phyloP scores from a whole-genome alignment of 768 basidiomycete species.

The Mrakia frigida region DNA sequence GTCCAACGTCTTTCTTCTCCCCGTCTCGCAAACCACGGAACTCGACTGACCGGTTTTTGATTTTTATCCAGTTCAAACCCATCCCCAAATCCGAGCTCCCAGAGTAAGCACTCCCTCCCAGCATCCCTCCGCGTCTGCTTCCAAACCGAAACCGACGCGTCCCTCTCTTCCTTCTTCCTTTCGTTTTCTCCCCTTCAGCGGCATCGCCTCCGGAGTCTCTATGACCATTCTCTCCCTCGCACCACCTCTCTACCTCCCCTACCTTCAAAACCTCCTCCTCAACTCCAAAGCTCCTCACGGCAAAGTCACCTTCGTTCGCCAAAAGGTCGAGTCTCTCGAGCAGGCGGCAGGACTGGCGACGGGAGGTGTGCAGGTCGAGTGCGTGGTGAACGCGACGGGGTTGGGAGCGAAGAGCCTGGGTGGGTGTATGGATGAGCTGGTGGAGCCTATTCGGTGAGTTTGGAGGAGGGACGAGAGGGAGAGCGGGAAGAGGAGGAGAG shows the following conservation, averaged over 20 bases:
- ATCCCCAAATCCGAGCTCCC: conserved; percentile 17
- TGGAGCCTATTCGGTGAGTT: conserved; percentile 26
- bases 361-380: background rate
- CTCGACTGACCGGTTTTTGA: background rate
- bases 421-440: conserved; percentile 19
- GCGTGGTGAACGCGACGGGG: conserved; percentile 4
- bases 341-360: background rate
- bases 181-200: background rate
- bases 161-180: background rate
- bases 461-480: background rate
- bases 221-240: conserved; percentile 25
- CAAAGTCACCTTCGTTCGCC: background rate
- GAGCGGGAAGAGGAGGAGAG: background rate
- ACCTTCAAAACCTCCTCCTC: background rate
- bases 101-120: background rate
- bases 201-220: conserved; percentile 11
- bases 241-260: conserved; percentile 16
- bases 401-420: conserved; percentile 28
- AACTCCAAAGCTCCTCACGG: background rate
- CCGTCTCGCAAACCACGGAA: background rate
- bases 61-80: background rate
- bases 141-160: background rate
- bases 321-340: background rate
- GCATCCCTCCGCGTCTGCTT: background rate
- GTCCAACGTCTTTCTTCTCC: too few relatives aligned